phyloP scores from a whole-genome alignment of 768 basidiomycete genomes.

The Gymnopilus junonius region DNA sequence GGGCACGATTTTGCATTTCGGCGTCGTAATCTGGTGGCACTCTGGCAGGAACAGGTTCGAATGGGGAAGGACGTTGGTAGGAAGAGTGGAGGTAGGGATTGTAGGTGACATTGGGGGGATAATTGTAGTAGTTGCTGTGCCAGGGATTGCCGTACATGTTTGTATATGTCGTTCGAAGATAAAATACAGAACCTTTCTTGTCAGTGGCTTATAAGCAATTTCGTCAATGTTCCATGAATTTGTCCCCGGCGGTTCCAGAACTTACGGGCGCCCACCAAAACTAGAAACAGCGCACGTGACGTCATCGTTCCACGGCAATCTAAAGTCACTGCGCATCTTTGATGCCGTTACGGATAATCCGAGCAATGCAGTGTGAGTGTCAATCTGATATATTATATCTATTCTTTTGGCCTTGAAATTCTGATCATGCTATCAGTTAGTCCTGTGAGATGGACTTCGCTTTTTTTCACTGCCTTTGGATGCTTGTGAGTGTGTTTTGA shows the following conservation, averaged over 20 bases:
- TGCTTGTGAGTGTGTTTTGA: too few relatives aligned
- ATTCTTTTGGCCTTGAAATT: too few relatives aligned
- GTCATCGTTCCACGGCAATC: neutral
- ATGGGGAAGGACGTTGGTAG: slow-evolving; percentile 22
- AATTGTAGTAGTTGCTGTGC: slow-evolving; percentile 24
- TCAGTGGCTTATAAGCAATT: neutral
- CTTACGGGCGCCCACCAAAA: neutral
- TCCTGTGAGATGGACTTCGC: too few relatives aligned
- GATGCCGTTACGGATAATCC: too few relatives aligned
- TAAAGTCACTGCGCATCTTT: too few relatives aligned
- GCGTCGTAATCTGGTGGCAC: slow-evolving; percentile 15
- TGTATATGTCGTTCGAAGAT: too few relatives aligned
- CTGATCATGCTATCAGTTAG: too few relatives aligned
- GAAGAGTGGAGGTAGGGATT: slow-evolving; percentile 32
- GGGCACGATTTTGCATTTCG: slow-evolving; percentile 23
- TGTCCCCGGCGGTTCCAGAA: neutral
- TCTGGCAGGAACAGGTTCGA: slow-evolving; percentile 5
- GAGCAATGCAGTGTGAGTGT: too few relatives aligned
- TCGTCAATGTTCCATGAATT: neutral
- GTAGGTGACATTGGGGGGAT: slow-evolving; percentile 23
- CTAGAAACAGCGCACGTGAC: neutral
- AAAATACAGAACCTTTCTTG: too few relatives aligned
- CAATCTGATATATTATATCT: too few relatives aligned
- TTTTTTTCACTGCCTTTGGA: too few relatives aligned
- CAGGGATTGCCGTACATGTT: slow-evolving; percentile 32